A percentile compares a stretch with the other conserved stretches of the same genome.
Conservation (phyloP, 148 eudicot genomes). For the Suaeda aralocaspica region DNA sequence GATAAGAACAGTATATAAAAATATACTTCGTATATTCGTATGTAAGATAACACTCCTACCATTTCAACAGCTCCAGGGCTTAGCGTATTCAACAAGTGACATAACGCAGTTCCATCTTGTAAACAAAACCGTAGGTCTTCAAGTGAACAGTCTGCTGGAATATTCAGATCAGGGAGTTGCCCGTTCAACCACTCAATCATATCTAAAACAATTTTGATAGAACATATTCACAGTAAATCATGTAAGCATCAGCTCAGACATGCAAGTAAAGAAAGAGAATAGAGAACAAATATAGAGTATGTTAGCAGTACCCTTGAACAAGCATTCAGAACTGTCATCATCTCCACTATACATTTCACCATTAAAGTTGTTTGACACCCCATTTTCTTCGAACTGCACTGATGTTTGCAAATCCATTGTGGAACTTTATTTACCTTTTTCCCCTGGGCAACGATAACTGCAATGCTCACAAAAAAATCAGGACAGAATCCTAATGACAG, state of each 20-base stretch:
- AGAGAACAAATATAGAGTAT: slow-evolving; percentile 1
- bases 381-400: slow-evolving; percentile 32
- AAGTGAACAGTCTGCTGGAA: slow-evolving; percentile 69
- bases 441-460: background rate
- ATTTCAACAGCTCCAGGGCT: slow-evolving; percentile 66
- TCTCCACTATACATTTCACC: slow-evolving; percentile 32
- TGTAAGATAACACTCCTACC: slow-evolving; percentile 16
- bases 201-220: slow-evolving; percentile 20
- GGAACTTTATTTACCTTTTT: slow-evolving; percentile 7
- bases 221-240: slow-evolving; percentile 8
- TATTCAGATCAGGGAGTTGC: slow-evolving; percentile 49
- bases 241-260: background rate
- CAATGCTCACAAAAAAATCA: slow-evolving; percentile 10
- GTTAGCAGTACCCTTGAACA: slow-evolving; percentile 27
- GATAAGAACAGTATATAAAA: background rate
- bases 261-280: slow-evolving; percentile 6
- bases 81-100: slow-evolving; percentile 57
- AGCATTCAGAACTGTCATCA: slow-evolving; percentile 36
- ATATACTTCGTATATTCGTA: too few species aligned
- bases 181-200: slow-evolving; percentile 66
- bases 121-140: slow-evolving; percentile 58
- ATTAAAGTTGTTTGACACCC: slow-evolving; percentile 22
- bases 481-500: slow-evolving; percentile 3
- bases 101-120: slow-evolving; percentile 65
- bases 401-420: slow-evolving; percentile 51